phyloP scores from a whole-genome alignment of 78 protist genomes.

The Parvularia atlantis region DNA sequence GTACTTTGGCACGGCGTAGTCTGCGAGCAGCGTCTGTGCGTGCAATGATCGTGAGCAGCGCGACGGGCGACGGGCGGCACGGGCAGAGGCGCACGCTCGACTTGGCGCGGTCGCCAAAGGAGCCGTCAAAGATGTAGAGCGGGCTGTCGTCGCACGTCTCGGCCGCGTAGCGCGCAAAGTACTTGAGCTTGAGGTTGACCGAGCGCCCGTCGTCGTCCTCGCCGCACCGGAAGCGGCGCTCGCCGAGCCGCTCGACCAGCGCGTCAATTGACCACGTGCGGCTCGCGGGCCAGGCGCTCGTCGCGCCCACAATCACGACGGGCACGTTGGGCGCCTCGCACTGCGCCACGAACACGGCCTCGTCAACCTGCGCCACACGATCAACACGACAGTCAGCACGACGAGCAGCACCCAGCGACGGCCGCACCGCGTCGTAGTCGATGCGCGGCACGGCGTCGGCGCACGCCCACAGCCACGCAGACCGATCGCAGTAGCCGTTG shows the following conservation, averaged over 20 bases:
- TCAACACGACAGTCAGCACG: too few species aligned
- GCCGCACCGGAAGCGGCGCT: background rate
- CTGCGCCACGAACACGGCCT: background rate
- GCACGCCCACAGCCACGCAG: too few species aligned
- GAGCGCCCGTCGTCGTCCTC: background rate
- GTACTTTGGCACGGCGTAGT: constrained; percentile 15
- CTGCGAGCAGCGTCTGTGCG: background rate
- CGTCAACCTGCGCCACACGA: too few species aligned
- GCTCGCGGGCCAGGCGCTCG: background rate
- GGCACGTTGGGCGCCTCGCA: background rate
- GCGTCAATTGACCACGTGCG: background rate
- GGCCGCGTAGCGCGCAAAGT: background rate
- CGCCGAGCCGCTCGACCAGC: background rate
- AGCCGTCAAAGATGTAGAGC: constrained; percentile 46
- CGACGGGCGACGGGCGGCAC: too few species aligned
- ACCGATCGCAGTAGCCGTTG: too few species aligned
- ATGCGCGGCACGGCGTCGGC: too few species aligned
- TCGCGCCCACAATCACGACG: background rate
- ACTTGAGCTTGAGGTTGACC: background rate
- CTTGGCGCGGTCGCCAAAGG: constrained; percentile 8
- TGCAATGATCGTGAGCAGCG: too few species aligned
- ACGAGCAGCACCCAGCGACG: too few species aligned
- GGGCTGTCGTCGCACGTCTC: constrained; percentile 34
- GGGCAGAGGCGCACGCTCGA: too few species aligned
- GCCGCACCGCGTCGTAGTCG: too few species aligned